Evolutionary conservation across 2,329 filamentous ascomycete species (phyloP).

Genomic region (Botrytis sinoallii): DNA sequence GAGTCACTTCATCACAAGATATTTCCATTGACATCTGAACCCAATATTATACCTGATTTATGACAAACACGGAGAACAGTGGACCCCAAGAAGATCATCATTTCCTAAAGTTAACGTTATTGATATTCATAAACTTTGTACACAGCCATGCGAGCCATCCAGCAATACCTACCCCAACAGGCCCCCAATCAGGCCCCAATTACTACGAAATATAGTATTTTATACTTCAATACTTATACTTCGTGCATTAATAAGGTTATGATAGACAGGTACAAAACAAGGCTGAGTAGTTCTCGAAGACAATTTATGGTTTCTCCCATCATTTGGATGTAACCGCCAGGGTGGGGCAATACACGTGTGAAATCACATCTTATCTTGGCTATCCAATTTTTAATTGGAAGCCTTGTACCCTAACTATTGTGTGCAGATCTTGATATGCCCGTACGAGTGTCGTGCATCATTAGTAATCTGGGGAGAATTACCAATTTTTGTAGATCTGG

Average conservation of each 20-base stretch:
- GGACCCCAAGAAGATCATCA: conserved; percentile 6
- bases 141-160: background rate
- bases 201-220: background rate
- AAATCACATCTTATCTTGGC: conserved; percentile 1
- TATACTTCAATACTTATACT: background rate
- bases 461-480: background rate
- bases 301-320: background rate
- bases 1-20: background rate
- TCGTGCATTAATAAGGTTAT: background rate
- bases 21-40: background rate
- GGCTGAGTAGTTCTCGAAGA: background rate
- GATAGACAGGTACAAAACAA: background rate
- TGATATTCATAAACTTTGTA: background rate
- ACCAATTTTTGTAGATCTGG: background rate
- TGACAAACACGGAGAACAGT: background rate
- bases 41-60: background rate
- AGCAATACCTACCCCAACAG: background rate
- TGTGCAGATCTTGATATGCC: background rate
- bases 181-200: background rate
- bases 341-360: background rate
- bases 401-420: background rate
- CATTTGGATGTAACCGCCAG: background rate
- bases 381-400: background rate
- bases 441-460: background rate
- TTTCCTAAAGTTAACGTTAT: background rate